Conservation (phyloP, 305 asterid species). For the Solanum hybrid region DNA sequence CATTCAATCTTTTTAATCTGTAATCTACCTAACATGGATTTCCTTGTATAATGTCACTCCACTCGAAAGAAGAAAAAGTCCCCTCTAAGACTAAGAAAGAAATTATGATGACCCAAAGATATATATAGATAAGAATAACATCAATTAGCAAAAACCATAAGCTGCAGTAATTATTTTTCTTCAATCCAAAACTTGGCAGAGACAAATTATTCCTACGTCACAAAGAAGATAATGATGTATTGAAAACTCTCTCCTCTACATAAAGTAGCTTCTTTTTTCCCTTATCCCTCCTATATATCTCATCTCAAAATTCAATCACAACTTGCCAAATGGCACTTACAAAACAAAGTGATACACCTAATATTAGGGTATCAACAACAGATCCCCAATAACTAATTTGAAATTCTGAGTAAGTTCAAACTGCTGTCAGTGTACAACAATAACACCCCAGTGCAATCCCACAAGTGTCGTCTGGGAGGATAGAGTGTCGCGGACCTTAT, state of each 20-base stretch:
- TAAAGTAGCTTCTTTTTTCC: neutral
- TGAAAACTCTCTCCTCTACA: neutral
- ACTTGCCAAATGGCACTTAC: neutral
- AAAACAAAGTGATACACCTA: neutral
- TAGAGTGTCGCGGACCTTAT: neutral
- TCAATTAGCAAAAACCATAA: neutral
- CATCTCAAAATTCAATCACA: neutral
- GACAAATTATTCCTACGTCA: neutral
- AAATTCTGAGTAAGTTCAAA: neutral
- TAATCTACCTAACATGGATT: neutral
- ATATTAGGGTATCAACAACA: neutral
- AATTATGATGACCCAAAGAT: neutral
- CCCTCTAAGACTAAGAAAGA: neutral
- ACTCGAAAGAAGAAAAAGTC: neutral
- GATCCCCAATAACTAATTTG: neutral
- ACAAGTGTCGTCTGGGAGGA: neutral
- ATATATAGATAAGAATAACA: neutral
- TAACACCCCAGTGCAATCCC: neutral
- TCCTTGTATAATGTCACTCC: neutral
- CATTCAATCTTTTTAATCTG: neutral
- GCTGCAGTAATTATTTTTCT: neutral
- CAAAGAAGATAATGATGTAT: neutral
- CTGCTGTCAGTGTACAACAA: neutral
- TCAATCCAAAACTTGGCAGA: neutral
- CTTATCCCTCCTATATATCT: neutral